Evolutionary conservation across 768 basidiomycete genomes (phyloP), one percentile per base, ranked within the genome.

Genomic region (Tulasnella sp.): DNA sequence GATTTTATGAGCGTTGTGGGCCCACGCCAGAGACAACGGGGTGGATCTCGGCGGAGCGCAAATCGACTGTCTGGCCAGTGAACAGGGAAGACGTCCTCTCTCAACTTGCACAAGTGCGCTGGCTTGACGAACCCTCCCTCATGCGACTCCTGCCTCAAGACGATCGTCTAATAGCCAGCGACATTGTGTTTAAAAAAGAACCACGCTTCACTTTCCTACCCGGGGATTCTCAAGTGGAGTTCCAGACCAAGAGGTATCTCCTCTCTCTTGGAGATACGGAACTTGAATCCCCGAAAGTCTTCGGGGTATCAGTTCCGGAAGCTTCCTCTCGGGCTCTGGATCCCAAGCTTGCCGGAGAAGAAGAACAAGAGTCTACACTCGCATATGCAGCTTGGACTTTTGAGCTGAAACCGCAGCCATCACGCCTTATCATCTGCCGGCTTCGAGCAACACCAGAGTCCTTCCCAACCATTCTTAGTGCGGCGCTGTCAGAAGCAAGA

Each of bases 301-400:
- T 48, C 75, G 75, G 75, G 2, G 75, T 56, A n/a, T 38, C 24
- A 14, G 44, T 48, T 36, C n/a, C 52, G 7, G 34, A 75, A 18
- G 19, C 74, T 6, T 44, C 46, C 74, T 24, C 39, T n/a, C 52
- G 10, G n/a, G 52, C 52, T 3, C 8, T 24, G 52, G 48, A 52
- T n/a, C 9, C 48, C 48, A n/a, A n/a, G 48, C 10, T 10, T 52
- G n/a, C 1, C 6, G 62, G 62, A 27, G 62, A 68, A 36, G 4
- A 68, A 18, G 34, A 27, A 68, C 31, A 31, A 27, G 62, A 27
- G 9, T 74, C 78, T 36, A 78, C 74, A 46, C 62, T 62, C 24
- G 79, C 83, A 18, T 88, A 84, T 80, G 88, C 88, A 44, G 86
- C 87, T 24, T 90, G 89, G 88, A 86, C 86, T 34, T 82, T 89